Evolutionary conservation across 1,139 yeast species (phyloP).

Genomic region (Yamadazyma songkhlaensis): DNA sequence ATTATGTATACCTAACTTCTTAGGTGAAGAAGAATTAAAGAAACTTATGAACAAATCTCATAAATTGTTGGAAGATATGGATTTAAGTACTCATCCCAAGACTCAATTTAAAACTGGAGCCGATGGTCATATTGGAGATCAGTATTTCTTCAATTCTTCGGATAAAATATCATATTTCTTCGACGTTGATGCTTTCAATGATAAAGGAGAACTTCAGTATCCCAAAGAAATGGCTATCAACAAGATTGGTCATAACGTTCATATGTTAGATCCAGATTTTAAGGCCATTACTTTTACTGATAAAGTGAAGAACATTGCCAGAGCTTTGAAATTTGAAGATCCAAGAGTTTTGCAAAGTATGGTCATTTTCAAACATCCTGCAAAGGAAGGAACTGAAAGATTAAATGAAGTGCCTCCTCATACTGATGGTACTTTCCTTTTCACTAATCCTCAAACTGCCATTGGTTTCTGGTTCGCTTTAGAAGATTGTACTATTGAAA

Average conservation of each 20-base stretch:
- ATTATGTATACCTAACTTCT: slow-evolving; percentile 56
- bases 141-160: slow-evolving; percentile 66
- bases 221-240: slow-evolving; percentile 62
- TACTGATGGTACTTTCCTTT: slow-evolving; percentile 72
- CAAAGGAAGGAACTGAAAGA: slow-evolving; percentile 30
- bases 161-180: slow-evolving; percentile 70
- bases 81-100: slow-evolving; percentile 60
- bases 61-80: slow-evolving; percentile 46
- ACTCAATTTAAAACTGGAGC: slow-evolving; percentile 70
- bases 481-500: slow-evolving; percentile 64
- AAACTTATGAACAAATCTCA: slow-evolving; percentile 43
- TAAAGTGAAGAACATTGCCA: slow-evolving; percentile 51
- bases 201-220: slow-evolving; percentile 45
- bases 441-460: slow-evolving; percentile 69
- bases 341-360: slow-evolving; percentile 77
- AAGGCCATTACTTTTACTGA: slow-evolving; percentile 48
- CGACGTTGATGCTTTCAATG: slow-evolving; percentile 68
- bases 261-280: slow-evolving; percentile 50
- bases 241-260: slow-evolving; percentile 80
- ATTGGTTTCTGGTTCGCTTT: slow-evolving; percentile 83
- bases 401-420: slow-evolving; percentile 75
- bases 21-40: slow-evolving; percentile 38
- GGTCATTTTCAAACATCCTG: slow-evolving; percentile 78
- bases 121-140: slow-evolving; percentile 69
- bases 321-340: slow-evolving; percentile 51